Evolutionary conservation across 441 rosid species (phyloP), one percentile per base, ranked within the genome.

Genomic region (Hura crepitans): DNA sequence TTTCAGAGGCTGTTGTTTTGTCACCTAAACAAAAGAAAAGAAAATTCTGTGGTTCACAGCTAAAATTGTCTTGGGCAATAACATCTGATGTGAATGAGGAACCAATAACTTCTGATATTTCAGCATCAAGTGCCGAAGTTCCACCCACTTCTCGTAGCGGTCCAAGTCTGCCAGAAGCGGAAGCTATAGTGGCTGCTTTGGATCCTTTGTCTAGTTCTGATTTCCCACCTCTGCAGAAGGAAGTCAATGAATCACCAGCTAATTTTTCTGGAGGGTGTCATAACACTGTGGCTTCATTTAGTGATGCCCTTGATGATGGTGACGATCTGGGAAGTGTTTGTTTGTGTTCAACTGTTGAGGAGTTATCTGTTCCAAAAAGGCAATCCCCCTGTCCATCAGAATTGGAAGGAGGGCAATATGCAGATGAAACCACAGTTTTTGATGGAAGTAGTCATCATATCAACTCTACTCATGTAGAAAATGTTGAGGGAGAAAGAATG

Each of bases 351-450:
- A 65, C 46, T 74, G 73, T 72, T 43, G 76, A 73, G 55, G 70
- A 73, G 66, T 80, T 79, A 60, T 75, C 68, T 37, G 77, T 72
- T 79, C 75, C 72, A 47, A 71, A 72, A 65, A 64, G 62, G 49
- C 67, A 60, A 49, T 73, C 72, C 43, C 46, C 45, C 66, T 54
- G 69, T 75, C 62, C 45, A 8, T 70, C 78, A 61, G 76, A 75
- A 67, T 68, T 55, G 74, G 79, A 70, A 70, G 74, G 77, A 74
- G 80, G 79, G 68, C 85, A 73, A 74, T 65, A 75, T 22, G 73
- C 72, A 69, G 79, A 76, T 72, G 75, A 64, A 72, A 72, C 33
- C 59, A 68, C 70, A 57, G 74, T 75, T 77, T 42, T 66, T 27
- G 55, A 69, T 73, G 79, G 56, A 50, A 65, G 50, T 66, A 65